Conservation (phyloP, 202 grass and related monocot genomes). For the Panicum virgatum region DNA sequence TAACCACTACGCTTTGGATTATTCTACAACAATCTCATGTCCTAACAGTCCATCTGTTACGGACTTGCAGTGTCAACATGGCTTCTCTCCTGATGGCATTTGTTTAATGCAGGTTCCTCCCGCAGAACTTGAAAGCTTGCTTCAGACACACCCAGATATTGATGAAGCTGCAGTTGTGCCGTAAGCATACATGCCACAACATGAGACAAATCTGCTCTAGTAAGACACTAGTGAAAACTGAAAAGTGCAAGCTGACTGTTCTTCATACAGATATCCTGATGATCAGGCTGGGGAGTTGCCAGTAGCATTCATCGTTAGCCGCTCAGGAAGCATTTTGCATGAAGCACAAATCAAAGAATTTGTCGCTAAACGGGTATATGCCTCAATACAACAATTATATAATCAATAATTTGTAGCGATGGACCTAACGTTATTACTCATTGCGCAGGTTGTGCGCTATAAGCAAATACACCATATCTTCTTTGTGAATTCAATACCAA, state of each 20-base stretch:
- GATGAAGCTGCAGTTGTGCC: slow-evolving; percentile 63
- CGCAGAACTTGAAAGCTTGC: slow-evolving; percentile 57
- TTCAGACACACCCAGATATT: slow-evolving; percentile 64
- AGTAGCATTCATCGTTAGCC: slow-evolving; percentile 45
- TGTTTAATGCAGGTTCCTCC: slow-evolving; percentile 55
- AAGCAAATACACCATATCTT: slow-evolving; percentile 61
- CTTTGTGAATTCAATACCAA: slow-evolving; percentile 51
- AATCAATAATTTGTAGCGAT: not conserved
- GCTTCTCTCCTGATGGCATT: not conserved
- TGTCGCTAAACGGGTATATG: slow-evolving; percentile 50
- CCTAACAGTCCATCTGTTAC: not conserved
- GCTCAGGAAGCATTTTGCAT: slow-evolving; percentile 25
- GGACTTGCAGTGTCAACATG: not conserved
- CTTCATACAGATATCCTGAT: slow-evolving; percentile 48
- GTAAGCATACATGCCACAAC: slow-evolving; percentile 41
- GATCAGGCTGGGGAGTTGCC: slow-evolving; percentile 63
- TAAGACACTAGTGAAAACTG: not conserved
- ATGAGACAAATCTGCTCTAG: not conserved
- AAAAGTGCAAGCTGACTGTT: slow-evolving; percentile 4
- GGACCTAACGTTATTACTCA: not conserved
- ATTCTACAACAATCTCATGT: not conserved
- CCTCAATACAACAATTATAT: not conserved
- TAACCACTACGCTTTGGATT: not conserved
- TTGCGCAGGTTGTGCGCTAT: slow-evolving; percentile 59
- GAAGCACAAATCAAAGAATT: slow-evolving; percentile 54